A percentile compares a stretch with the other conserved stretches of the same genome.
Evolutionary conservation across 768 basidiomycete species (phyloP).

Genomic region (Podaxis rugospora): DNA sequence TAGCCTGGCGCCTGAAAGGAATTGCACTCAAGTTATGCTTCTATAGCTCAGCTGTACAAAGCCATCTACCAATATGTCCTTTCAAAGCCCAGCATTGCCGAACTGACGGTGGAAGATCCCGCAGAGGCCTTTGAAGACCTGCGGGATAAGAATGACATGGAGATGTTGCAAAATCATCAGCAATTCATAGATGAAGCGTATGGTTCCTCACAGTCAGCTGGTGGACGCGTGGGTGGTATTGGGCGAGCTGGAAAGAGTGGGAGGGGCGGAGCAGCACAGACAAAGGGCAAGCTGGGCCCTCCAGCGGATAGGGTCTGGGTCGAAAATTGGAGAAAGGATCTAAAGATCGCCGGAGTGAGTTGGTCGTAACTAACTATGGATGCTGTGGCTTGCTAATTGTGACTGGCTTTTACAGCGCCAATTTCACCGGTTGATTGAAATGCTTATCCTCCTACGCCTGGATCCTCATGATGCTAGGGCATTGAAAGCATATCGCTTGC

Average conservation of each 20-base stretch:
- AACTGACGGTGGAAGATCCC: conserved; percentile 96
- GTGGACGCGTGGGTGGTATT: conserved; percentile 44
- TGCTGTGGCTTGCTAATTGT: conserved; percentile 6
- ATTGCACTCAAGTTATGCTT: neutral
- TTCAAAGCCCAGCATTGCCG: conserved; percentile 65
- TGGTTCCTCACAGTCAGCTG: conserved; percentile 38
- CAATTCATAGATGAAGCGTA: conserved; percentile 73
- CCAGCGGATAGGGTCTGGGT: conserved; percentile 74
- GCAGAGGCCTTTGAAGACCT: conserved; percentile 98
- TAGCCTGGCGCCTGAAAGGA: neutral
- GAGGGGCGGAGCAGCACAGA: conserved; percentile 24
- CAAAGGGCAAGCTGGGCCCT: conserved; percentile 66
- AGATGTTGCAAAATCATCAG: conserved; percentile 62
- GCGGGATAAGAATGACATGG: conserved; percentile 86
- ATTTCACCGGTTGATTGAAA: conserved; percentile 88
- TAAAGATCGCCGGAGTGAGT: conserved; percentile 87
- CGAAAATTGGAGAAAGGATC: conserved; percentile 73
- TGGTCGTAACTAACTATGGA: neutral
- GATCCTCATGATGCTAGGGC: conserved; percentile 54
- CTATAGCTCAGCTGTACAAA: conserved; percentile 77
- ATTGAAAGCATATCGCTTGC: conserved; percentile 70
- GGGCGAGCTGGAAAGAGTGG: conserved; percentile 39
- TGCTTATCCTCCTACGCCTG: conserved; percentile 75
- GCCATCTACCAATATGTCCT: conserved; percentile 79
- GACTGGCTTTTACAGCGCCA: conserved; percentile 59